These are phyloP conservation scores for Alternaria ventricosa DNA, from an alignment of 2,329 filamentous ascomycete genomes.

Conservation along the genomic window DNA sequence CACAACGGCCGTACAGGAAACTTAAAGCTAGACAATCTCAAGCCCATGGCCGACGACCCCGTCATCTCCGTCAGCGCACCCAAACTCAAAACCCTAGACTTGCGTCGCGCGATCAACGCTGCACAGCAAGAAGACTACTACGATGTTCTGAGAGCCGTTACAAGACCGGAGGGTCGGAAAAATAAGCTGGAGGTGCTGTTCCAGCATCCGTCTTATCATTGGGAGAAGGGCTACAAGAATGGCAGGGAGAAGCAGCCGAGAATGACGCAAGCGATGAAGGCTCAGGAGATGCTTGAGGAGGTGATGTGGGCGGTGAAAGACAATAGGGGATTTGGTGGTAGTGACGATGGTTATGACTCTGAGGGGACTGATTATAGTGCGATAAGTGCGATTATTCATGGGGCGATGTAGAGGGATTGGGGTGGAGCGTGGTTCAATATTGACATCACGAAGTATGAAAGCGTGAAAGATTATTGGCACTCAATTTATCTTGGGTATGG, in stretches of 20 bases:
- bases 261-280: neutral
- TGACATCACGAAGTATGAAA: neutral
- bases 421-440: too few relatives aligned
- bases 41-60: neutral
- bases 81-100: neutral
- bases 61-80: neutral
- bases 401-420: neutral
- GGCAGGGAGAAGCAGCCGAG: neutral
- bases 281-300: neutral
- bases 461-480: neutral
- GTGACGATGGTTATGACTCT: too few relatives aligned
- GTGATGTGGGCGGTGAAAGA: neutral
- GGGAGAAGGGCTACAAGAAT: neutral
- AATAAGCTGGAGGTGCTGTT: neutral
- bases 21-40: neutral
- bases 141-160: neutral
- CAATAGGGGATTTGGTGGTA: neutral
- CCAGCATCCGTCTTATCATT: neutral
- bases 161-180: accelerated
- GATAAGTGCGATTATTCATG: neutral
- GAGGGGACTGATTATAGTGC: neutral
- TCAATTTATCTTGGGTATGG: neutral
- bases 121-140: neutral
- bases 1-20: neutral
- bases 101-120: neutral